These are phyloP conservation scores for Geranomyces michiganensis DNA, from an alignment of 192 early-diverging fungal species.

Conservation along the genomic window DNA sequence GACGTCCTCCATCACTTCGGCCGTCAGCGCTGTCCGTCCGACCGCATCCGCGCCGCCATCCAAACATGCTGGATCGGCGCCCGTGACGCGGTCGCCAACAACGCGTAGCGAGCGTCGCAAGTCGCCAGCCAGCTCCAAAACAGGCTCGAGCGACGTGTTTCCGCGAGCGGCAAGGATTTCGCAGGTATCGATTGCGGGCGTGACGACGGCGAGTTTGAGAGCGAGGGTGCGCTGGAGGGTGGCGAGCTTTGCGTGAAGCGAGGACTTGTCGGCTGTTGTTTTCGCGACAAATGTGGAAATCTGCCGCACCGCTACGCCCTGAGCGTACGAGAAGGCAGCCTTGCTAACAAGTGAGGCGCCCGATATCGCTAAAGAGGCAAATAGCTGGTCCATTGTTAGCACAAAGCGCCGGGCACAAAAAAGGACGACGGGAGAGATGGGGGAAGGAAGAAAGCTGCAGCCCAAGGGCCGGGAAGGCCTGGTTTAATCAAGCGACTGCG, in stretches of 20 bases:
- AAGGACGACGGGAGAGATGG: too few species aligned
- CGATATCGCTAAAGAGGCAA: constrained; percentile 63
- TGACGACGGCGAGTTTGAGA: constrained; percentile 23
- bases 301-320: constrained; percentile 23
- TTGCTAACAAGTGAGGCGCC: constrained; percentile 38
- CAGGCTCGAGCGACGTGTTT: constrained; percentile 22
- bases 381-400: constrained; percentile 70
- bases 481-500: too few species aligned
- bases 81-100: constrained; percentile 3
- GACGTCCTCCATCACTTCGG: constrained; percentile 31
- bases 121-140: constrained; percentile 11
- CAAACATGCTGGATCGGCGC: not conserved
- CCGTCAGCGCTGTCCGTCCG: constrained; percentile 5
- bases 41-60: constrained; percentile 1
- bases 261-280: constrained; percentile 21
- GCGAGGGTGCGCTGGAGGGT: constrained; percentile 6
- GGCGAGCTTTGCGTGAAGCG: constrained; percentile 7
- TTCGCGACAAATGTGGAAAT: constrained; percentile 20
- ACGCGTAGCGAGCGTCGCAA: not conserved
- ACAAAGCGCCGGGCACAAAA: too few species aligned
- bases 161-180: constrained; percentile 29
- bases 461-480: too few species aligned
- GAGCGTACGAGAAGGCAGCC: constrained; percentile 33
- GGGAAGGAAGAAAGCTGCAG: too few species aligned
- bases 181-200: constrained; percentile 27